Evolutionary conservation across 2,329 filamentous ascomycete species (phyloP), one percentile per base, ranked within the genome.

Genomic region (Drechslera avenae): DNA sequence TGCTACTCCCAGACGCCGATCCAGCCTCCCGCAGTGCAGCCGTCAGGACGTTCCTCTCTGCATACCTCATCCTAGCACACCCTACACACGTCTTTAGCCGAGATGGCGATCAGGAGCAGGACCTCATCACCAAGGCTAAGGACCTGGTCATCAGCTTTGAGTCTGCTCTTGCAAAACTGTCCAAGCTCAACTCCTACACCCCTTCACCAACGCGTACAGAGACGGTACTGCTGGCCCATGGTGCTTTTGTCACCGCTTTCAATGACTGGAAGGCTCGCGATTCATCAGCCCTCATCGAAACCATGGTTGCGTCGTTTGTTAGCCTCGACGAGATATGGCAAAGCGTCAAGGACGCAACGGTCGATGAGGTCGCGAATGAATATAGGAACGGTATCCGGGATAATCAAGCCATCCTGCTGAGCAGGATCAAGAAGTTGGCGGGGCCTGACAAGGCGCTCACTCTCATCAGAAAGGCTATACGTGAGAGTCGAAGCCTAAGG

Each of bases 251-350:
- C 62, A 87, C 89, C 45, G 88, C 88, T 1, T 92, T 94, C 66
- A 88, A 90, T 53, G 86, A 88, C 3, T 94, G 90, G 90, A 91
- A 92, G 73, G 86, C 89, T 1, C 83, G 89, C 44, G 90, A 93
- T 68, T 90, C 88, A 0, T 86, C 86, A 46, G 86, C 89, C 0
- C 78, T 94, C 4, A 85, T 93, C 44, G 88, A 92, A 63, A 87
- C 90, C 47, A 92, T 94, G 89, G 81, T 93, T n/a, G 82, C 90
- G 64, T 89, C 91, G 58, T 92, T 93, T 71, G 88, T 92, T 14
- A 89, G 91, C 67, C 81, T 94, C 2, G 90, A 94, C 65, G 87
- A 87, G 30, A 93, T 93, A 39, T 89, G 89, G 80, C 88, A 91
- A 67, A 89, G 87, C 2, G 88, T 94, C 68, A 91, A 91, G 70